Conservation (phyloP, 2,329 filamentous ascomycete genomes). For the Pestalotiopsis sp. region DNA sequence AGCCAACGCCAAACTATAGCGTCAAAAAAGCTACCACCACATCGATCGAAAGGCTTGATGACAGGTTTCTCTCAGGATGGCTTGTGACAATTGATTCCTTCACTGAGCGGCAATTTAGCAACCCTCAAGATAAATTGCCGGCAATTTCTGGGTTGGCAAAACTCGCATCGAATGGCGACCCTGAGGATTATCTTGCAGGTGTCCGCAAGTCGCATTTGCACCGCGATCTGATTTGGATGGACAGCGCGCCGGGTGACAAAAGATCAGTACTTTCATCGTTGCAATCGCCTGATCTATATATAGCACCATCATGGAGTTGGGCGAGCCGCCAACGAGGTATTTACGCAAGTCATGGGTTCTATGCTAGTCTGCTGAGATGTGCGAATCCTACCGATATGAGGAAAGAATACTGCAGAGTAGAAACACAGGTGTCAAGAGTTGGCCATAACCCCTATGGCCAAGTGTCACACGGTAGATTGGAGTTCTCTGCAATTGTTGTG, state of each 20-base stretch:
- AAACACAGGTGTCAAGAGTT: neutral
- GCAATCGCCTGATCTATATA: neutral
- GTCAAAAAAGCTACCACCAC: neutral
- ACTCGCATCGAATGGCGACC: neutral
- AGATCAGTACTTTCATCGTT: neutral
- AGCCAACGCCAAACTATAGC: neutral
- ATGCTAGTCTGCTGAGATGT: neutral
- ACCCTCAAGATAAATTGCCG: neutral
- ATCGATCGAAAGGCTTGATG: neutral
- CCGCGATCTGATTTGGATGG: neutral
- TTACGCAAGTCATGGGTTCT: accelerated
- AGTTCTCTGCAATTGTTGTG: neutral
- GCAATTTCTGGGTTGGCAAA: neutral
- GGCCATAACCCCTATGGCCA: neutral
- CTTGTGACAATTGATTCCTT: neutral
- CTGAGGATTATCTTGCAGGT: neutral
- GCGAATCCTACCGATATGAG: neutral
- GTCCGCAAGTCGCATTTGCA: neutral
- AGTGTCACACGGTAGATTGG: neutral
- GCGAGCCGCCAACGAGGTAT: neutral
- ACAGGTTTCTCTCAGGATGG: neutral
- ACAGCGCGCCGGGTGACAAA: neutral
- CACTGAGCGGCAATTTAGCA: neutral
- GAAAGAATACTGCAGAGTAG: neutral
- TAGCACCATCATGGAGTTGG: neutral